A percentile compares a stretch with the other conserved stretches of the same genome.
Evolutionary conservation across 2,329 filamentous ascomycete species (phyloP).

Genomic region (Amauroascus verrucosus): DNA sequence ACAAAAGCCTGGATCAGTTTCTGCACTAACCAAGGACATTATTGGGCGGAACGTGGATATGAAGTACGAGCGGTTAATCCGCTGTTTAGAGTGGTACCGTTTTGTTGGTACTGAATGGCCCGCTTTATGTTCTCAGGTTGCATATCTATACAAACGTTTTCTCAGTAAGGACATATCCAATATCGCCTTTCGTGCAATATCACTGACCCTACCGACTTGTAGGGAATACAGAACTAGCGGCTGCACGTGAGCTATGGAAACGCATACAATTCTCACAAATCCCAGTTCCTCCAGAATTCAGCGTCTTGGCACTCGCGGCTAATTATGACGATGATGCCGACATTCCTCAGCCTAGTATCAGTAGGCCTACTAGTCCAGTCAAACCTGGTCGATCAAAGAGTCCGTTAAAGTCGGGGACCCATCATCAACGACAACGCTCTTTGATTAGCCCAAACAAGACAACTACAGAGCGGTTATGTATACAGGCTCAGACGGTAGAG

Average conservation of each 20-base stretch:
- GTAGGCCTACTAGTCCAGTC: constrained; percentile 26
- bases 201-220: constrained; percentile 10
- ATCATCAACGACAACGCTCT: constrained; percentile 21
- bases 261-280: constrained; percentile 43
- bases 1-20: constrained; percentile 44
- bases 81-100: constrained; percentile 75
- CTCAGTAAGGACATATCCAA: constrained; percentile 55
- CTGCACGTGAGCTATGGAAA: constrained; percentile 45
- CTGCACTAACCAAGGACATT: constrained; percentile 58
- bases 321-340: constrained; percentile 20
- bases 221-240: constrained; percentile 34
- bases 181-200: constrained; percentile 21
- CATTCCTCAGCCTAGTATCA: constrained; percentile 19
- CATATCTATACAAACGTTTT: constrained; percentile 70
- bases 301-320: constrained; percentile 31
- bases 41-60: constrained; percentile 53
- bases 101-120: constrained; percentile 63
- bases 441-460: background rate
- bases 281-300: constrained; percentile 25
- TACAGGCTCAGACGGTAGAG: constrained; percentile 44
- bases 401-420: constrained; percentile 19
- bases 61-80: constrained; percentile 61
- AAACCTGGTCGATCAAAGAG: constrained; percentile 23
- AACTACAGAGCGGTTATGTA: constrained; percentile 18
- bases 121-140: constrained; percentile 57